Evolutionary conservation across 495 filamentous ascomycete species (phyloP).

Genomic region (Recurvomyces mirabilis): DNA sequence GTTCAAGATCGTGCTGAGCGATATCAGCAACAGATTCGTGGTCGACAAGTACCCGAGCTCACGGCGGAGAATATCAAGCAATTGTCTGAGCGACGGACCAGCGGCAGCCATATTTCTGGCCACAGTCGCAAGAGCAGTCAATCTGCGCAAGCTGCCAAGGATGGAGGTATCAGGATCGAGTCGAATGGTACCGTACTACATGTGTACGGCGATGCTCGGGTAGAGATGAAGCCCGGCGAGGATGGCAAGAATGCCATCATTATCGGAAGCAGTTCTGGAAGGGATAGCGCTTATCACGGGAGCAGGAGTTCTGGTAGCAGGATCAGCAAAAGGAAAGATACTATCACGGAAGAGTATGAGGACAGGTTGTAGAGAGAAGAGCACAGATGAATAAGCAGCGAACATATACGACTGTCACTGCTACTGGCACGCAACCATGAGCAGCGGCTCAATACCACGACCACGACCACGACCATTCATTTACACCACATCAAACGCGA

Average conservation of each 20-base stretch:
- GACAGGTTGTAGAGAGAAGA: too few species aligned
- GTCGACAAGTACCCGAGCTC: conserved; percentile 1
- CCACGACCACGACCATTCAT: too few species aligned
- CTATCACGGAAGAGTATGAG: conserved; percentile 8
- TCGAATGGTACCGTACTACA: conserved; percentile 8
- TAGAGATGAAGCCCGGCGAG: conserved; percentile 9
- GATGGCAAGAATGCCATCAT: conserved; percentile 5
- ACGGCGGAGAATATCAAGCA: conserved; percentile 16
- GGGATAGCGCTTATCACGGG: conserved; percentile 14
- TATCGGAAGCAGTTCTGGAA: conserved; percentile 1
- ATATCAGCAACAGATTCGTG: conserved; percentile 12
- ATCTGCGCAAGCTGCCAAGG: background rate
- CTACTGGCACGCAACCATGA: too few species aligned
- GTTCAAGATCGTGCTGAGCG: conserved; percentile 3
- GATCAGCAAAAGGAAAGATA: conserved; percentile 3
- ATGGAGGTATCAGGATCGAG: conserved; percentile 10
- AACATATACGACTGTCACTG: too few species aligned
- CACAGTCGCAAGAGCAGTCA: conserved; percentile 12
- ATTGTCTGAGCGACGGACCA: background rate
- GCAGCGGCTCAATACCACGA: too few species aligned
- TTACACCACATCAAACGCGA: too few species aligned
- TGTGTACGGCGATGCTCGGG: conserved; percentile 6
- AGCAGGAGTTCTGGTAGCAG: conserved; percentile 18
- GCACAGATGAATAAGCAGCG: too few species aligned
- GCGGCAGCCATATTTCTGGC: conserved; percentile 10